These are phyloP conservation scores for Prunus campanulata DNA, from an alignment of 306 rosid species.

Conservation along the genomic window DNA sequence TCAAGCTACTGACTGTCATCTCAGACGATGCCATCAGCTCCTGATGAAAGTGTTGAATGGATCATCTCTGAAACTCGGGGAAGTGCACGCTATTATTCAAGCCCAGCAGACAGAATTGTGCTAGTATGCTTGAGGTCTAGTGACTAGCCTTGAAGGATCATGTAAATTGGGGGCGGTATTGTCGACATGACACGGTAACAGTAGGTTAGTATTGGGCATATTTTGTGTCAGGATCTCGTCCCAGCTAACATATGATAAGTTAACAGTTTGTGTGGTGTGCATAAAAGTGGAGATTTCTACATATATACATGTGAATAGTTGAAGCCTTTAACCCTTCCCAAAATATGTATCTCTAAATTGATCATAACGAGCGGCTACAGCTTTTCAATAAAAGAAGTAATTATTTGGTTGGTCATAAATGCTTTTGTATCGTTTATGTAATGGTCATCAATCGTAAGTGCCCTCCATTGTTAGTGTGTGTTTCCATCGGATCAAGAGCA, in stretches of 20 bases:
- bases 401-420: too few relatives aligned
- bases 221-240: neutral
- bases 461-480: too few relatives aligned
- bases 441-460: too few relatives aligned
- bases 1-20: constrained; percentile 54
- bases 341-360: too few relatives aligned
- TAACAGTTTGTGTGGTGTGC: too few relatives aligned
- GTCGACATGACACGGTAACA: too few relatives aligned
- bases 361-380: too few relatives aligned
- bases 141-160: neutral
- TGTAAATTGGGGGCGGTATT: neutral
- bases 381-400: too few relatives aligned
- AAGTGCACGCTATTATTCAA: too few relatives aligned
- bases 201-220: neutral
- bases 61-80: neutral
- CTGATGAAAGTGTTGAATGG: constrained; percentile 13
- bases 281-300: neutral
- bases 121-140: neutral
- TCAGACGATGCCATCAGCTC: constrained; percentile 36
- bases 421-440: too few relatives aligned
- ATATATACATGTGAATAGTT: neutral
- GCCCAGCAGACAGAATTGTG: neutral
- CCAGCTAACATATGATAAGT: neutral
- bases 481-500: too few relatives aligned
- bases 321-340: too few relatives aligned